phyloP scores from a whole-genome alignment of 1,284 basidiomycete genomes.

The Naganishia liquefaciens region DNA sequence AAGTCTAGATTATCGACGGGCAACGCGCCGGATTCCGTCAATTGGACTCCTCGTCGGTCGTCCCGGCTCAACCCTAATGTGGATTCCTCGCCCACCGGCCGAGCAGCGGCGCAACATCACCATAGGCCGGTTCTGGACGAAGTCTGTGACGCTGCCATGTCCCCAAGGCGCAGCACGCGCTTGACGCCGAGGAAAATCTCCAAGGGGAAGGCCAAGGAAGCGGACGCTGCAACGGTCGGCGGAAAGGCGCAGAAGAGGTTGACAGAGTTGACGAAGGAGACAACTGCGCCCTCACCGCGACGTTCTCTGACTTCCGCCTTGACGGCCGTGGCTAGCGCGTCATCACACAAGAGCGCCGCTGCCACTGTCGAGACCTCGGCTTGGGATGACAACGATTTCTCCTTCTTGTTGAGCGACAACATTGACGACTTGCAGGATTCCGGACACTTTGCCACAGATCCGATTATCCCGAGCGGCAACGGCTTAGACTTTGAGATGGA shows the following conservation, averaged over 20 bases:
- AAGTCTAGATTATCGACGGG: conserved; percentile 10
- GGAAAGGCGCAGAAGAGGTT: conserved; percentile 21
- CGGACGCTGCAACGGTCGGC: conserved; percentile 7
- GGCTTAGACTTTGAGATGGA: conserved; percentile 29
- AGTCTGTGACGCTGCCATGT: conserved; percentile 26
- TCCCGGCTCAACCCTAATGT: conserved; percentile 27
- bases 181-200: conserved; percentile 26
- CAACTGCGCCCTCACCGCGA: conserved; percentile 7
- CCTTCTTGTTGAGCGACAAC: conserved; percentile 22
- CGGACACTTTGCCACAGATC: conserved; percentile 13
- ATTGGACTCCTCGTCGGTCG: conserved; percentile 30
- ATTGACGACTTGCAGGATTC: conserved; percentile 24
- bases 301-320: conserved; percentile 12
- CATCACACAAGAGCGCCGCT: neutral
- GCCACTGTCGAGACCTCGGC: neutral
- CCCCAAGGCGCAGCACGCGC: conserved; percentile 26
- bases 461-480: conserved; percentile 22
- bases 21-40: conserved; percentile 23
- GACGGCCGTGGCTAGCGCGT: conserved; percentile 8
- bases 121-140: conserved; percentile 22
- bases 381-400: conserved; percentile 28
- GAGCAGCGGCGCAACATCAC: neutral
- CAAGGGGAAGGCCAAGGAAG: conserved; percentile 21
- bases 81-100: conserved; percentile 20
- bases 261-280: conserved; percentile 24